Evolutionary conservation across 805 yeast genomes (phyloP).

Genomic region (Starmerella asiatica): DNA sequence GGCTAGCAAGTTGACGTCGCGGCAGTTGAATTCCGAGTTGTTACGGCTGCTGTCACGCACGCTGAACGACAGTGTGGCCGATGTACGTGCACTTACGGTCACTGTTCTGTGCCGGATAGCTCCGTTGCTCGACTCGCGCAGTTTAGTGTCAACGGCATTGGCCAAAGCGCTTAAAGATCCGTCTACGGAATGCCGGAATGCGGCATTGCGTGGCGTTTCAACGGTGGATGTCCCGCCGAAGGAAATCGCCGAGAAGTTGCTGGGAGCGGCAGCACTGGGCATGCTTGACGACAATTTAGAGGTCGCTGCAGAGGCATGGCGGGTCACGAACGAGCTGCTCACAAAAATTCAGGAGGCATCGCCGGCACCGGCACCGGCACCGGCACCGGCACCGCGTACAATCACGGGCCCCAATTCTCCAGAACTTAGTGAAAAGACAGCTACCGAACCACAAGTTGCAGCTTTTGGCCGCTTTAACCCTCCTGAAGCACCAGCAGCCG

Average conservation of each 20-base stretch:
- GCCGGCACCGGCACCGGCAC: conserved; percentile 16
- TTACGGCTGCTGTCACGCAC: conserved; percentile 67
- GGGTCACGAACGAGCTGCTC: conserved; percentile 50
- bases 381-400: conserved; percentile 6
- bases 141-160: conserved; percentile 78
- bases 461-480: too few relatives aligned
- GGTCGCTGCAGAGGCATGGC: conserved; percentile 61
- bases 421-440: too few relatives aligned
- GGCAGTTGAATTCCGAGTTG: conserved; percentile 78
- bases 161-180: conserved; percentile 72
- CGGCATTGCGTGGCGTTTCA: conserved; percentile 64
- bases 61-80: conserved; percentile 63
- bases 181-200: conserved; percentile 56
- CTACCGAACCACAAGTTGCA: too few relatives aligned
- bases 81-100: conserved; percentile 65
- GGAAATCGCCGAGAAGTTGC: conserved; percentile 62
- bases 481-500: conserved; percentile 11
- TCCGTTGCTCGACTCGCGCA: conserved; percentile 42
- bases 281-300: conserved; percentile 58
- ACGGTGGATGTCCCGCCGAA: conserved; percentile 56
- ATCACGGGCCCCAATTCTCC: too few relatives aligned
- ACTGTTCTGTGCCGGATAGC: conserved; percentile 57
- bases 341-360: conserved; percentile 39
- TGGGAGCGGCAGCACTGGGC: conserved; percentile 76
- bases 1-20: conserved; percentile 51